These are phyloP conservation scores for Ophiocordyceps unilateralis DNA, from an alignment of 2,329 filamentous ascomycete species.

Conservation along the genomic window DNA sequence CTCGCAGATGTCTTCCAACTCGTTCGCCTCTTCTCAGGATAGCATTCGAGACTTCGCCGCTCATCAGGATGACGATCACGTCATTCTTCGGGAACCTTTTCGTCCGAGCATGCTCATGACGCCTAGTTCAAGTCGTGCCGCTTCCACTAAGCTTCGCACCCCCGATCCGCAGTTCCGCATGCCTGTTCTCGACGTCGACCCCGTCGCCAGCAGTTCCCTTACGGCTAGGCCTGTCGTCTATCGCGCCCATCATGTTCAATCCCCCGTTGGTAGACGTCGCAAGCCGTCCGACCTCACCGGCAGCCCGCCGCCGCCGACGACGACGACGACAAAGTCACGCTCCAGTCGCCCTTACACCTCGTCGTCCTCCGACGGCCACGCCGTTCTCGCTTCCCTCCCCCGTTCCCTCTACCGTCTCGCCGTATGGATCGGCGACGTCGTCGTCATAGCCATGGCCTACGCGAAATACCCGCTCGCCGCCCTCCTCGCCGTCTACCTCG, in stretches of 20 bases:
- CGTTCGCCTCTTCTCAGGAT: constrained; percentile 32
- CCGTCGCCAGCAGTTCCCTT: constrained; percentile 15
- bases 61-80: constrained; percentile 35
- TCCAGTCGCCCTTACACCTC: too few relatives aligned
- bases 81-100: constrained; percentile 37
- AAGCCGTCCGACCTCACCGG: background rate
- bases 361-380: constrained; percentile 7
- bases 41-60: constrained; percentile 36
- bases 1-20: constrained; percentile 16
- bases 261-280: background rate
- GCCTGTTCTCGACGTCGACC: constrained; percentile 27
- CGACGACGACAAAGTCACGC: constrained; percentile 4
- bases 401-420: constrained; percentile 20
- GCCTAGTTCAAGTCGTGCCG: constrained; percentile 8
- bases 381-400: constrained; percentile 19
- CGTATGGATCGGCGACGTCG: constrained; percentile 35
- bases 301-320: constrained; percentile 1
- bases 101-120: constrained; percentile 32
- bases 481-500: constrained; percentile 42
- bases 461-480: constrained; percentile 48
- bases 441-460: constrained; percentile 41
- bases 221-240: constrained; percentile 13
- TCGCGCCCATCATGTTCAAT: background rate
- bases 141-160: constrained; percentile 15
- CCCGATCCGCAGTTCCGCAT: constrained; percentile 36